These are phyloP conservation scores for Prunus fruticosa DNA, from an alignment of 306 rosid species.

Conservation along the genomic window DNA sequence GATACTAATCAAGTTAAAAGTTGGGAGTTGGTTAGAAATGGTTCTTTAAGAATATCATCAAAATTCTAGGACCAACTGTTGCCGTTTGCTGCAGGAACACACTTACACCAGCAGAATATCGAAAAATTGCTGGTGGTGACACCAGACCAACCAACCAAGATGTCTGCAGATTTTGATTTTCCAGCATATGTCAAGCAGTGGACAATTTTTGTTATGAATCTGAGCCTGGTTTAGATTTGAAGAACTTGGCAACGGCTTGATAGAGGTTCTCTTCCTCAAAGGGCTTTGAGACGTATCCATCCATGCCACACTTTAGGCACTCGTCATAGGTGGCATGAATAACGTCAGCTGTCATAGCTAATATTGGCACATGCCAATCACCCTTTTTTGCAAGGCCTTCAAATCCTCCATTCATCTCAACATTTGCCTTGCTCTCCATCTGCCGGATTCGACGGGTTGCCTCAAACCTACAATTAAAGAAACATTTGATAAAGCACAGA, in stretches of 20 bases:
- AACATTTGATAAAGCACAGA: neutral
- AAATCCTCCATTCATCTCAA: slow-evolving; percentile 38
- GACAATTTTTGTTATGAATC: slow-evolving; percentile 25
- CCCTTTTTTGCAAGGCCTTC: slow-evolving; percentile 34
- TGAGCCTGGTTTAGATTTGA: slow-evolving; percentile 41
- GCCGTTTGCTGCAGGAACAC: slow-evolving; percentile 16
- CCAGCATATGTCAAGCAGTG: neutral
- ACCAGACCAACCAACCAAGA: neutral
- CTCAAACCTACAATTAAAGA: slow-evolving; percentile 60
- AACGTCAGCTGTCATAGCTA: slow-evolving; percentile 99
- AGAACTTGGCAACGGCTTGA: slow-evolving; percentile 78
- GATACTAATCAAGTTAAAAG: slow-evolving; percentile 38
- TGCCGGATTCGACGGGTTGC: slow-evolving; percentile 68
- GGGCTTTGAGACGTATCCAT: slow-evolving; percentile 94
- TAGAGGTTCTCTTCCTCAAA: slow-evolving; percentile 95
- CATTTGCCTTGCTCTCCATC: slow-evolving; percentile 69
- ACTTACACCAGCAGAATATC: slow-evolving; percentile 19
- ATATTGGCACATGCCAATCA: slow-evolving; percentile 73
- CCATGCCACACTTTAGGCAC: slow-evolving; percentile 90
- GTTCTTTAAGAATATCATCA: slow-evolving; percentile 20
- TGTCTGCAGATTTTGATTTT: slow-evolving; percentile 1
- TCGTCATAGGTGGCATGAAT: slow-evolving; percentile 86
- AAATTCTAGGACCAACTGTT: slow-evolving; percentile 9
- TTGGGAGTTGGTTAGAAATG: slow-evolving; percentile 40
- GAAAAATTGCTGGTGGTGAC: slow-evolving; percentile 28